Conservation (phyloP, 2,329 filamentous ascomycete species). For the Pyricularia sp. region DNA sequence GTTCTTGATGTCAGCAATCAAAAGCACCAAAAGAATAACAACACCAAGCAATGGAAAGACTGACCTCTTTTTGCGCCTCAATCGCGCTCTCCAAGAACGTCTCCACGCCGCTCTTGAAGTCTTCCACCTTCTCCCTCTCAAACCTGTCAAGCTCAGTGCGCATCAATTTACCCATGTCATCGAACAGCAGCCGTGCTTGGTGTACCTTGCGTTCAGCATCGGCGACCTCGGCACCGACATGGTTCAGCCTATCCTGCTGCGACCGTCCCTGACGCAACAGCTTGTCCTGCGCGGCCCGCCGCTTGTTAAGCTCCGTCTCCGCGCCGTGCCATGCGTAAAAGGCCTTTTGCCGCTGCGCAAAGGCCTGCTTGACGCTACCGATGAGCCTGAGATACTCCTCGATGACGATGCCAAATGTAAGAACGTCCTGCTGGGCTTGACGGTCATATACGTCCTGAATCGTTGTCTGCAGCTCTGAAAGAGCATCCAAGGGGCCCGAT, state of each 20-base stretch:
- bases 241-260: conserved; percentile 88
- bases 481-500: conserved; percentile 76
- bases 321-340: conserved; percentile 90
- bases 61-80: conserved; percentile 95
- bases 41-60: conserved; percentile 15
- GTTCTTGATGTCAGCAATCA: conserved; percentile 11
- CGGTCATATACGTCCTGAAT: conserved; percentile 93
- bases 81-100: conserved; percentile 95
- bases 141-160: conserved; percentile 83
- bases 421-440: conserved; percentile 90
- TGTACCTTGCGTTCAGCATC: conserved; percentile 91
- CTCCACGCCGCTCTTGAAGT: conserved; percentile 96
- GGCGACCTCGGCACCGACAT: conserved; percentile 84
- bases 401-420: conserved; percentile 93
- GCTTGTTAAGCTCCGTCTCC: conserved; percentile 82
- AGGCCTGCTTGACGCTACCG: conserved; percentile 86
- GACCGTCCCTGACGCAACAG: conserved; percentile 87
- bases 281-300: conserved; percentile 82
- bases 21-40: not conserved
- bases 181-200: conserved; percentile 78
- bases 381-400: conserved; percentile 97
- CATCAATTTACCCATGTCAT: conserved; percentile 95
- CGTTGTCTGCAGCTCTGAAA: conserved; percentile 86
- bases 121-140: conserved; percentile 94
- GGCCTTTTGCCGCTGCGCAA: conserved; percentile 83